These are phyloP conservation scores for Pythium aphanidermatum DNA, from an alignment of 352 stramenopile genomes.

Conservation along the genomic window DNA sequence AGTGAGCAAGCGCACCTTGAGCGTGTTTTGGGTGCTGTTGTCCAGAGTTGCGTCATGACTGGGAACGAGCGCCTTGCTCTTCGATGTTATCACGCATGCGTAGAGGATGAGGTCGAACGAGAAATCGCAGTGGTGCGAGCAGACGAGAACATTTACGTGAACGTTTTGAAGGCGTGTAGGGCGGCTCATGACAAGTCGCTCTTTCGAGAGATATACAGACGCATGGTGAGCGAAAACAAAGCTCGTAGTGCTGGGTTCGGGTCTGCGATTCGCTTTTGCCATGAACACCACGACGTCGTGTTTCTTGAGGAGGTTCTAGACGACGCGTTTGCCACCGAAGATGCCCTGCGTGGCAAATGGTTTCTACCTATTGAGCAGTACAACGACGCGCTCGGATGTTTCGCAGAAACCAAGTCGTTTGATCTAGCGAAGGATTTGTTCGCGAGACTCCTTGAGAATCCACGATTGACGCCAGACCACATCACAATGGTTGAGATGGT, in stretches of 20 bases:
- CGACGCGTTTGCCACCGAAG: constrained; percentile 43
- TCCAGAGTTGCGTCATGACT: constrained; percentile 49
- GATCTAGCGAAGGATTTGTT: constrained; percentile 62
- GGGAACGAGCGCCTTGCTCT: constrained; percentile 40
- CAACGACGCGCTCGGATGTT: constrained; percentile 71
- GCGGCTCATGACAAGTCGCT: constrained; percentile 26
- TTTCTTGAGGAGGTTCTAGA: constrained; percentile 61
- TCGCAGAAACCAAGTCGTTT: constrained; percentile 37
- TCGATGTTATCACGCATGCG: constrained; percentile 38
- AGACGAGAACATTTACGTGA: constrained; percentile 83
- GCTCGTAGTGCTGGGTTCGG: constrained; percentile 60
- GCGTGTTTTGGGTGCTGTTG: constrained; percentile 56
- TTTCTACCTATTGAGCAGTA: constrained; percentile 63
- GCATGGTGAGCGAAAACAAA: constrained; percentile 40
- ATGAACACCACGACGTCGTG: constrained; percentile 28
- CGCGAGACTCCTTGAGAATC: constrained; percentile 46
- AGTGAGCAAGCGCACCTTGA: constrained; percentile 28
- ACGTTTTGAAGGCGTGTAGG: constrained; percentile 53
- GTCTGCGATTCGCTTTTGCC: constrained; percentile 61
- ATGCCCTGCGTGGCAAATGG: constrained; percentile 35
- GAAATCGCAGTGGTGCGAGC: constrained; percentile 1
- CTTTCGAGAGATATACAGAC: constrained; percentile 50
- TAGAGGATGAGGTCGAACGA: constrained; percentile 11
- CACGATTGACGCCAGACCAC: constrained; percentile 45
- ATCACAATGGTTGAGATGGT: constrained; percentile 80